phyloP scores from a whole-genome alignment of 1,139 yeast species.

The Maudiozyma humilis region DNA sequence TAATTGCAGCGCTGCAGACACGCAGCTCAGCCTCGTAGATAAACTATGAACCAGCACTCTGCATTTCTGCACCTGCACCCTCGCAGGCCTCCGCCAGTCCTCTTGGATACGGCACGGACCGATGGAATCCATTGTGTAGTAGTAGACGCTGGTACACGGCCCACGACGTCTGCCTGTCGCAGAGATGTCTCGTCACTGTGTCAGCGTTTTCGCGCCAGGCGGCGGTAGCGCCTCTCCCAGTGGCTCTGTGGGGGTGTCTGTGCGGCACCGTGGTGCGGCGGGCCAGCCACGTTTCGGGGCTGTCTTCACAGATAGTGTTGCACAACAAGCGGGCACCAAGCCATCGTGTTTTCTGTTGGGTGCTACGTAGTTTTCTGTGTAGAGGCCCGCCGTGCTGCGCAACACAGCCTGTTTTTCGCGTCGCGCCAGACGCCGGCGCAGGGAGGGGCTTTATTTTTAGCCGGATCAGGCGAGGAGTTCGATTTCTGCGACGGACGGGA shows the following conservation, averaged over 20 bases:
- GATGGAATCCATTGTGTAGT: no score
- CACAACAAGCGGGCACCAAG: background rate
- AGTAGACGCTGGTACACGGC: no score
- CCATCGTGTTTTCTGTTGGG: background rate
- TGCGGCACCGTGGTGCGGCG: background rate
- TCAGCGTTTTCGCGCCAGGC: no score
- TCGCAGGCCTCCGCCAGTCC: no score
- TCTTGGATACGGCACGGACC: no score
- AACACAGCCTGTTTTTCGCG: background rate
- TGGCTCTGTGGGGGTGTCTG: background rate
- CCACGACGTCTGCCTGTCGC: no score
- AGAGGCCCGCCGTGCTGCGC: background rate
- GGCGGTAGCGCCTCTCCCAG: background rate
- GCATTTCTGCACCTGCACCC: no score
- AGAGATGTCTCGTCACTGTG: background rate
- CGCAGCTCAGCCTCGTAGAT: background rate
- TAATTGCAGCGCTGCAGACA: background rate
- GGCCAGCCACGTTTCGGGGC: background rate
- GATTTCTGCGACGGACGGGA: no score
- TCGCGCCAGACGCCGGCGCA: background rate
- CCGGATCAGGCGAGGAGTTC: background rate
- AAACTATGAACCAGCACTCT: no score
- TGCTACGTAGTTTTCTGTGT: background rate
- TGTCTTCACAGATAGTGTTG: background rate
- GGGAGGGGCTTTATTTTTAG: background rate